Evolutionary conservation across 345 rosid genomes (phyloP).

Genomic region (Euphorbia peplus): DNA sequence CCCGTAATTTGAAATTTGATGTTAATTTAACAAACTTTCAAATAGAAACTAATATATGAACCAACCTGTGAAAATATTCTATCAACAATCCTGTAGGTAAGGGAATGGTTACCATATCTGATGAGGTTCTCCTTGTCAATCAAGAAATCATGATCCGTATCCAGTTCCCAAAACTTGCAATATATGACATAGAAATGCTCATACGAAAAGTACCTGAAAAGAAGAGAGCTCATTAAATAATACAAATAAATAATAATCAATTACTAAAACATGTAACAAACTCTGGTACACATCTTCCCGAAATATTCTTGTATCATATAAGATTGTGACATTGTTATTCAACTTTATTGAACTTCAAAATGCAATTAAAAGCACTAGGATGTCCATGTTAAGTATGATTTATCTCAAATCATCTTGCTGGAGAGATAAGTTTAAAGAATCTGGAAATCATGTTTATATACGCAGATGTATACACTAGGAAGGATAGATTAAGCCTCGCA

Average conservation of each 20-base stretch:
- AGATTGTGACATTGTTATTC: background rate
- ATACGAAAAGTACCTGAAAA: conserved; percentile 82
- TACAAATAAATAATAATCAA: background rate
- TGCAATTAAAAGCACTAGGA: background rate
- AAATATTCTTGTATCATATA: too few relatives aligned
- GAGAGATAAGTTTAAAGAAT: background rate
- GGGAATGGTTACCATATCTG: conserved; percentile 90
- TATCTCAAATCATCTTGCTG: background rate
- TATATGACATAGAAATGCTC: conserved; percentile 95
- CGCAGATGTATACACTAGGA: background rate
- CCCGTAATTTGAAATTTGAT: background rate
- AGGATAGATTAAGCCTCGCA: background rate
- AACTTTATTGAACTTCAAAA: background rate
- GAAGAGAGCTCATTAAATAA: conserved; percentile 1
- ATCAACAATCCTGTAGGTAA: conserved; percentile 90
- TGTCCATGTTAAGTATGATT: background rate
- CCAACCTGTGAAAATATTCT: conserved; percentile 88
- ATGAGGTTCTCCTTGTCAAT: conserved; percentile 92
- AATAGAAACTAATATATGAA: background rate
- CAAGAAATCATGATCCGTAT: conserved; percentile 91
- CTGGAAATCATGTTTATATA: background rate
- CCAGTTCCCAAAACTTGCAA: conserved; percentile 99
- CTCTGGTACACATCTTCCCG: too few relatives aligned
- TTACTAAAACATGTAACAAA: background rate
- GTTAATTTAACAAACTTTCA: background rate